Evolutionary conservation across 2,329 filamentous ascomycete species (phyloP), one percentile per base, ranked within the genome.

Genomic region (Pseudocercospora musae): DNA sequence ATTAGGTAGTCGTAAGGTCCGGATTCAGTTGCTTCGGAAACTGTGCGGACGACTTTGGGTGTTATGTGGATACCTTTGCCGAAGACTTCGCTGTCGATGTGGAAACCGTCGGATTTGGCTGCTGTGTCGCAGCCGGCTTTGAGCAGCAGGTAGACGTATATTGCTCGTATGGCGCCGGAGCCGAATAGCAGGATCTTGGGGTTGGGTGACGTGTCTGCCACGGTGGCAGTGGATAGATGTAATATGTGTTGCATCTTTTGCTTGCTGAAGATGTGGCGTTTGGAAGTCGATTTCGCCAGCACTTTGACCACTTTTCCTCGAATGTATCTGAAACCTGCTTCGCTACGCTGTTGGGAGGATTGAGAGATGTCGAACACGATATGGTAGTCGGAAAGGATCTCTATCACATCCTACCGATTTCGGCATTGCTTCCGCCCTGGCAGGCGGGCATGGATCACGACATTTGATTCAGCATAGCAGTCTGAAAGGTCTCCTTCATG

Each of bases 1-100:
- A 83, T 60, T n/a, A 83, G 68, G 67, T 78, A 83, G 69, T 83
- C 80, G 67, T 77, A 83, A 1, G 73, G 69, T 3, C 58, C 66
- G 63, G 21, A 18, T 59, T 25, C 10, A 63, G 70, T 72, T 25
- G 76, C 78, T 69, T 79, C 76, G 21, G 68, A 61, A 23, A 75
- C 75, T 48, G 68, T 68, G 6, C 70, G 69, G 1, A 76, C 77
- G 25, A 79, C 72, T 6, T 70, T 66, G 11, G 78, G 77, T 1
- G 55, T 66, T 63, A 78, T 73, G 27, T 73, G 69, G 5, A 79
- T 72, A 20, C 74, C 74, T 54, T 69, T 59, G 25, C 72, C 71
- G 58, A 77, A 79, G 20, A 75, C 67, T 4, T 70, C 70, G 3
- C 77, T 78, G 60, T 78, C 74, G 59, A 81, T 76, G 23, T 63